phyloP scores from a whole-genome alignment of 352 stramenopile genomes.

The Pythium rishiriense region DNA sequence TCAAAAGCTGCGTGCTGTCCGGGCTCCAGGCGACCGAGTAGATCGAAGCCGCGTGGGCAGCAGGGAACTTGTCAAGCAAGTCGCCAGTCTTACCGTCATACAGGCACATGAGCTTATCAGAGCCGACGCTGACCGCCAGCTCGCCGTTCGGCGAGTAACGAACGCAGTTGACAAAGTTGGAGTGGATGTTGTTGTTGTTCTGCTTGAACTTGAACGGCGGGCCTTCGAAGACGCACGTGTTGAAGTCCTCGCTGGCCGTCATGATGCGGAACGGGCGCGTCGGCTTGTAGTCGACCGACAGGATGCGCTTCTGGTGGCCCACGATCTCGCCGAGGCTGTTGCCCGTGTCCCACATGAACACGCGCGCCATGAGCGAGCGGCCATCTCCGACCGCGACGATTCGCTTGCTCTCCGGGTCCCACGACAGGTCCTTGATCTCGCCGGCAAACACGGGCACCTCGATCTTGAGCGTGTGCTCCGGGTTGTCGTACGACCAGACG shows the following conservation, averaged over 20 bases:
- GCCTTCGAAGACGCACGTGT: constrained; percentile 93
- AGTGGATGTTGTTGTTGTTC: constrained; percentile 92
- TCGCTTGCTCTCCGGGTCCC: constrained; percentile 95
- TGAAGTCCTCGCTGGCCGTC: constrained; percentile 95
- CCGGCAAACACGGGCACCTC: constrained; percentile 90
- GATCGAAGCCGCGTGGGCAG: constrained; percentile 91
- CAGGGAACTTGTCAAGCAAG: constrained; percentile 78
- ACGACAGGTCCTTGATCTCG: constrained; percentile 93
- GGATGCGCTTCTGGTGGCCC: constrained; percentile 93
- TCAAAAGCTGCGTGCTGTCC: constrained; percentile 91
- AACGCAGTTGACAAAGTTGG: constrained; percentile 96
- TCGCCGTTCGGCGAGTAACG: constrained; percentile 92
- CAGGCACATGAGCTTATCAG: constrained; percentile 94
- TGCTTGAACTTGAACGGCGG: constrained; percentile 96
- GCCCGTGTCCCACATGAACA: constrained; percentile 98
- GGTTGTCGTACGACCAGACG: constrained; percentile 97
- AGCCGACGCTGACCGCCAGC: constrained; percentile 90
- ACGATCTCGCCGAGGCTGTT: constrained; percentile 94
- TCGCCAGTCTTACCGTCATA: constrained; percentile 94
- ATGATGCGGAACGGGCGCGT: constrained; percentile 94
- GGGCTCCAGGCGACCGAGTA: constrained; percentile 94
- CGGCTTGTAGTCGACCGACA: constrained; percentile 93
- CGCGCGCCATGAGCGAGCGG: constrained; percentile 68
- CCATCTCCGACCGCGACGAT: constrained; percentile 91
- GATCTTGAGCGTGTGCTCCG: constrained; percentile 95